Evolutionary conservation across 257 asterid species (phyloP).

Genomic region (Capsicum chinense): DNA sequence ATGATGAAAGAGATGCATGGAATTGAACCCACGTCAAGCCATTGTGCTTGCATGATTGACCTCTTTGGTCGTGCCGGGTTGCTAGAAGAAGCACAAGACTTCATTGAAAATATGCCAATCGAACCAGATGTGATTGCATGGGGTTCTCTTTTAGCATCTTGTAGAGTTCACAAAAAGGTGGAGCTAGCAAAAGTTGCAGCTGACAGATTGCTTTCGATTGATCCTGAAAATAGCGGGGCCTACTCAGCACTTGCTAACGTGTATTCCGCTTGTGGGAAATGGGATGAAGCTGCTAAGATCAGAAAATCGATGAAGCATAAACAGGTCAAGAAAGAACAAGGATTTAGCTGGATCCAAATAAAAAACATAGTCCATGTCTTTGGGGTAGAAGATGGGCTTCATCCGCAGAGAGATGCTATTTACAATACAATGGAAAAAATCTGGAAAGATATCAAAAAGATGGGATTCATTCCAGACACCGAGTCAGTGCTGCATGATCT

Average conservation of each 20-base stretch:
- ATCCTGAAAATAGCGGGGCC: conserved; percentile 82
- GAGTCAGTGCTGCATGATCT: conserved; percentile 82
- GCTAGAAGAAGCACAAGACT: conserved; percentile 67
- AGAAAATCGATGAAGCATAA: conserved; percentile 85
- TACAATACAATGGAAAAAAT: conserved; percentile 52
- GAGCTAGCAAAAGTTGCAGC: conserved; percentile 79
- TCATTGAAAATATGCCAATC: conserved; percentile 64
- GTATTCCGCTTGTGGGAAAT: conserved; percentile 77
- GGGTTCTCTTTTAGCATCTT: conserved; percentile 90
- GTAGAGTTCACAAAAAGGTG: conserved; percentile 68
- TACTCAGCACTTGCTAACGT: conserved; percentile 85
- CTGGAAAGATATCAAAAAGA: conserved; percentile 81
- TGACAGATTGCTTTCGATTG: conserved; percentile 66
- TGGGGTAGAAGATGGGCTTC: conserved; percentile 81
- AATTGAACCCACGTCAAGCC: conserved; percentile 71
- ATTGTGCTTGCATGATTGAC: conserved; percentile 88
- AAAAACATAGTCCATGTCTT: conserved; percentile 67
- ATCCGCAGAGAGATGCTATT: conserved; percentile 72
- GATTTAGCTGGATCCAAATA: conserved; percentile 85
- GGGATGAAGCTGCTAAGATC: conserved; percentile 79
- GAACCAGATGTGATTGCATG: conserved; percentile 67
- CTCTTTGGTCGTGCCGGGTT: conserved; percentile 87
- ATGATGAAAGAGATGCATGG: conserved; percentile 71
- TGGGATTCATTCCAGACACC: conserved; percentile 81
- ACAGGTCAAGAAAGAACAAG: conserved; percentile 88